Conservation (phyloP, 257 asterid genomes). For the Striga asiatica region DNA sequence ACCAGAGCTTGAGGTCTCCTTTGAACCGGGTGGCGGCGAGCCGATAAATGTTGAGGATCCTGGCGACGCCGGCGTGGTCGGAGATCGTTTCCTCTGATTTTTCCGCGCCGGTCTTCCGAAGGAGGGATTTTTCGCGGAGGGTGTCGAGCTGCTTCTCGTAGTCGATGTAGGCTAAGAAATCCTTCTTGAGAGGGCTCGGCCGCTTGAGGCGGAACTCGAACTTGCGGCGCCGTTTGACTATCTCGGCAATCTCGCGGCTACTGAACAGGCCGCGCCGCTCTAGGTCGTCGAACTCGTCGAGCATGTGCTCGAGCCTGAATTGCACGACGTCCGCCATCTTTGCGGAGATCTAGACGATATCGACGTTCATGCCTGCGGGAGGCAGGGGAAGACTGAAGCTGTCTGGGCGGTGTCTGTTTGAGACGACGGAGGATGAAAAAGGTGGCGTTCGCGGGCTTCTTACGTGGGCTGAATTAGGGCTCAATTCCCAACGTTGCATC, state of each 20-base stretch:
- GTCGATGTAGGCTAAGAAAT: conserved; percentile 58
- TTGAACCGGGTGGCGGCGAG: conserved; percentile 77
- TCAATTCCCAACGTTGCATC: no score
- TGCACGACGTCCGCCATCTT: conserved; percentile 90
- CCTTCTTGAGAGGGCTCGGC: conserved; percentile 71
- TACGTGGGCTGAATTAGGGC: no score
- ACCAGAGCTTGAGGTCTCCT: conserved; percentile 91
- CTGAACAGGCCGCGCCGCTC: conserved; percentile 68
- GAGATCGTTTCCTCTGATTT: conserved; percentile 51
- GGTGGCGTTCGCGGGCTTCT: no score
- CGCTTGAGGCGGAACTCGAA: conserved; percentile 93
- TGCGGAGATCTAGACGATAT: background rate
- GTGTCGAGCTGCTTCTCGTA: conserved; percentile 74
- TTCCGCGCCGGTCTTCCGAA: conserved; percentile 27
- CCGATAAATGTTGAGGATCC: conserved; percentile 64
- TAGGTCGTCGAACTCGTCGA: conserved; percentile 72
- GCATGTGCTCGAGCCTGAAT: conserved; percentile 87
- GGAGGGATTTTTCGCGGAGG: conserved; percentile 49
- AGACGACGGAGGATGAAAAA: no score
- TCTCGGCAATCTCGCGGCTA: conserved; percentile 70
- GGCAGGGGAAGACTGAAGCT: background rate
- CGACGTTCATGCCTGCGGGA: background rate
- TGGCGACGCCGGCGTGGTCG: conserved; percentile 59
- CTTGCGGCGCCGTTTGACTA: conserved; percentile 82
- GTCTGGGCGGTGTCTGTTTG: no score